Evolutionary conservation across 1,284 basidiomycete genomes (phyloP).

Genomic region (Coniferiporia weirii): DNA sequence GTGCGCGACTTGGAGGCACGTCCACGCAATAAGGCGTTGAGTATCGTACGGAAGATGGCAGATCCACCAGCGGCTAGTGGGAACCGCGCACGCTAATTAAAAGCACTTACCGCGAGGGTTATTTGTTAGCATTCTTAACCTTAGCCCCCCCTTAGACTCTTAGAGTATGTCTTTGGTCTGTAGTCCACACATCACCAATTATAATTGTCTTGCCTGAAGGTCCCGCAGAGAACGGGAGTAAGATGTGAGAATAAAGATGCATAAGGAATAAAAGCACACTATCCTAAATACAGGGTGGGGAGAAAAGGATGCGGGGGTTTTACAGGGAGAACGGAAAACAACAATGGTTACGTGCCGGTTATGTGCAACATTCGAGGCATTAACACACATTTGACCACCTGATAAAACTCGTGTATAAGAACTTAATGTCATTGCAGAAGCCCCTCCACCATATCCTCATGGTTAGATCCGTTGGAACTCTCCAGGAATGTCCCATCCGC

Average conservation of each 20-base stretch:
- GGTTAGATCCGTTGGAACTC: neutral
- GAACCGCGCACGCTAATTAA: neutral
- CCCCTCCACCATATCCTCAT: neutral
- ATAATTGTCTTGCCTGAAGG: neutral
- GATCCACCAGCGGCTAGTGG: neutral
- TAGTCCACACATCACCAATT: neutral
- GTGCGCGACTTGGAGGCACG: slow-evolving; percentile 3
- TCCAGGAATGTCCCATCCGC: neutral
- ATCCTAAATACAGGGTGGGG: neutral
- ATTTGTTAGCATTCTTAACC: too few relatives aligned
- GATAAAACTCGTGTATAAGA: neutral
- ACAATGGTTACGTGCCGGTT: too few relatives aligned
- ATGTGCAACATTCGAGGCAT: too few relatives aligned
- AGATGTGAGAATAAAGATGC: neutral
- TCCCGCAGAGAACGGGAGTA: neutral
- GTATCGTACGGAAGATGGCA: slow-evolving; percentile 11
- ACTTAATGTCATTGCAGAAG: neutral
- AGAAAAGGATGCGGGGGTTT: neutral
- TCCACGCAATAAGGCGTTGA: slow-evolving; percentile 4
- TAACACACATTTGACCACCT: too few relatives aligned
- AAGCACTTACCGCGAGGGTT: too few relatives aligned
- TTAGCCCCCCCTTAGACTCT: too few relatives aligned
- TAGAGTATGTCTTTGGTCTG: too few relatives aligned
- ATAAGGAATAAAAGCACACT: neutral
- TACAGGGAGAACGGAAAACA: neutral